Base-by-base conservation (phyloP, 257 asterid species). In the Solanum chiquidenum region DNA sequence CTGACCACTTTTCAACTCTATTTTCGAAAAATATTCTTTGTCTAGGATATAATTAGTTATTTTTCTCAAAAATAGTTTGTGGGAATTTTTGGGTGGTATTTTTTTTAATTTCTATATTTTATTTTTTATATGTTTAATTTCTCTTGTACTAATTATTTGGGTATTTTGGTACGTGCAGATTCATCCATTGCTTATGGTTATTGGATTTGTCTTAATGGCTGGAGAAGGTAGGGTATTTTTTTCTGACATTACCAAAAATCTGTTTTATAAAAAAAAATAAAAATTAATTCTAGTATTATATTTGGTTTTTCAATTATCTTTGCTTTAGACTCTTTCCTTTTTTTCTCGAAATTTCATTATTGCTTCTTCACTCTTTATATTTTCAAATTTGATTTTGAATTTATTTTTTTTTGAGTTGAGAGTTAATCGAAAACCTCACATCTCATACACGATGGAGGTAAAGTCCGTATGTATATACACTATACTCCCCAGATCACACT, bases 181-280 rank as follows among this genome's bases (percentile, higher is more conserved):
- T 86, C 98, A 94, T 16, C 98, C 96, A 14, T 73, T 94, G 73
- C 92, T 94, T 11, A 94, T 94, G 98, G 86, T 93, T 84, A 44
- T 93, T 46, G 97, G 97, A 16, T 92, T 93, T 83, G 74, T 94
- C 83, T 83, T 94, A 87, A 40, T 91, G 11, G 86, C 89, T 1
- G 98, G 98, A 75, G 92, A 94, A 93, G 98, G 98, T 94, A 89
- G 83, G 69, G 12, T 44, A 37, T 68, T 3, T 3, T 62, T 29
- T 7, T 5, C 3, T 14, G 0, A 73, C 27, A 20, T 73, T 7
- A 23, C 10, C 0, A 34, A 27, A 27, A 9, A 31, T 3, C 1
- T 0, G 7, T 44, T 12, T 35, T 20, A 2, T 5, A 5, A 49
- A 49, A 0, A 14, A 49, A 12, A 23, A 12, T 3, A n/a, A n/a